Percentiles rank a stretch among this genome's conserved stretches.
Evolutionary conservation across 345 rosid species (phyloP).

Genomic region (Populus deltoides): DNA sequence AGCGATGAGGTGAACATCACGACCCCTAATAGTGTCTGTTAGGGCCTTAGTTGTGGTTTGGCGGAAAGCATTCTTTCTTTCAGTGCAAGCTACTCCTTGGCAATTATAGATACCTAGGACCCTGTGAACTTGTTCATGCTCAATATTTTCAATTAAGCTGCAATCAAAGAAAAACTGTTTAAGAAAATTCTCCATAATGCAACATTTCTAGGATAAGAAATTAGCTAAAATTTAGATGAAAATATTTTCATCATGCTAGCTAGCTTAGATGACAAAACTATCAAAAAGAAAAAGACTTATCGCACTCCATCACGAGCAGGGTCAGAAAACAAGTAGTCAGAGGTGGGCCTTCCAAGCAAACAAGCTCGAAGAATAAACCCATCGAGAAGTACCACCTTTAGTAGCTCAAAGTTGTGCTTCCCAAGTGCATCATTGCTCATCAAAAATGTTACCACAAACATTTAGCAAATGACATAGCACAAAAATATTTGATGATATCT

Average conservation of each 20-base stretch:
- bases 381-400: constrained; percentile 79
- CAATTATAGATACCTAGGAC: constrained; percentile 80
- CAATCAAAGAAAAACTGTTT: neutral
- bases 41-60: constrained; percentile 45
- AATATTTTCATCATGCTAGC: neutral
- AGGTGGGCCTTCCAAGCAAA: constrained; percentile 89
- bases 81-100: constrained; percentile 92
- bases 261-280: neutral
- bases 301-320: constrained; percentile 85
- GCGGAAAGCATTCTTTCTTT: constrained; percentile 76
- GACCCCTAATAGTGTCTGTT: constrained; percentile 54
- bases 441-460: neutral
- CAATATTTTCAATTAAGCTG: constrained; percentile 96
- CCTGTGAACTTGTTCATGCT: constrained; percentile 97
- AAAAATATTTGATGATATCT: neutral
- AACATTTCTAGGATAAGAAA: neutral
- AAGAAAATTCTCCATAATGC: neutral
- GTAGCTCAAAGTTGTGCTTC: constrained; percentile 73
- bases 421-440: constrained; percentile 84
- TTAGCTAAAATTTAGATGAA: neutral
- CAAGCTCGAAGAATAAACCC: constrained; percentile 81
- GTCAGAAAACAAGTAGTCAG: constrained; percentile 75
- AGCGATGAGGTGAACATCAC: constrained; percentile 72
- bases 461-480: neutral
- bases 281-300: constrained; percentile 29